Evolutionary conservation across 192 early-diverging fungal genomes (phyloP).

Genomic region (Entophlyctis luteolus): DNA sequence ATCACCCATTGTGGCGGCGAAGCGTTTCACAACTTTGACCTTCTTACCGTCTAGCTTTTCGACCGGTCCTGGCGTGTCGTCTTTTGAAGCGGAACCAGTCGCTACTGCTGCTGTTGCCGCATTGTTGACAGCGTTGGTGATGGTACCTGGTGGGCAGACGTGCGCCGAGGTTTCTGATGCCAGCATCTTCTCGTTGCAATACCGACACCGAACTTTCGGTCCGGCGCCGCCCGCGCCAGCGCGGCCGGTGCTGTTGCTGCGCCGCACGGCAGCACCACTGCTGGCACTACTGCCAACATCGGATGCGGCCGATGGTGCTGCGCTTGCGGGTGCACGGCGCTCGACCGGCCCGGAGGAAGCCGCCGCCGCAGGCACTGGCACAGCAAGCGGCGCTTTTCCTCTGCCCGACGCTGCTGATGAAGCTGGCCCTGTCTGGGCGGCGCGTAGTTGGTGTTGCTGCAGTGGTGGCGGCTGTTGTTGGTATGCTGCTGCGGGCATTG

Average conservation of each 20-base stretch:
- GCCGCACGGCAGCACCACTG: too few relatives aligned
- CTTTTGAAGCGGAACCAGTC: neutral
- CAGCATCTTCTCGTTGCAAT: conserved; percentile 24
- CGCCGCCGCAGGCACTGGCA: too few relatives aligned
- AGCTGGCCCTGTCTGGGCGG: neutral
- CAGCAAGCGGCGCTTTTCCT: too few relatives aligned
- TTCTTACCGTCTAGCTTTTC: conserved; percentile 19
- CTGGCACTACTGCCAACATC: too few relatives aligned
- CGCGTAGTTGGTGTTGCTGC: neutral
- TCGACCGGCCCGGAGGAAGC: too few relatives aligned
- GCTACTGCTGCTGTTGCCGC: neutral
- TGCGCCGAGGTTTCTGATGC: conserved; percentile 10
- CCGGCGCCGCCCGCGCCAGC: conserved; percentile 12
- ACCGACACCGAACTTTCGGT: conserved; percentile 25
- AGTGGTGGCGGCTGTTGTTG: neutral
- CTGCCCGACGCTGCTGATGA: neutral
- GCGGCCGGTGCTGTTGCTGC: too few relatives aligned
- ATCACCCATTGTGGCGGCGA: conserved; percentile 54
- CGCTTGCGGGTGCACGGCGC: too few relatives aligned
- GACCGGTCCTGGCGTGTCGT: neutral
- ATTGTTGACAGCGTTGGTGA: neutral
- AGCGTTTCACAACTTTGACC: conserved; percentile 26
- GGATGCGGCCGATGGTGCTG: too few relatives aligned
- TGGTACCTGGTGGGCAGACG: conserved; percentile 3
- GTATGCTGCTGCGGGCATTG: neutral